Conservation (phyloP, 1,284 basidiomycete genomes). For the Ganoderma resinaceum region DNA sequence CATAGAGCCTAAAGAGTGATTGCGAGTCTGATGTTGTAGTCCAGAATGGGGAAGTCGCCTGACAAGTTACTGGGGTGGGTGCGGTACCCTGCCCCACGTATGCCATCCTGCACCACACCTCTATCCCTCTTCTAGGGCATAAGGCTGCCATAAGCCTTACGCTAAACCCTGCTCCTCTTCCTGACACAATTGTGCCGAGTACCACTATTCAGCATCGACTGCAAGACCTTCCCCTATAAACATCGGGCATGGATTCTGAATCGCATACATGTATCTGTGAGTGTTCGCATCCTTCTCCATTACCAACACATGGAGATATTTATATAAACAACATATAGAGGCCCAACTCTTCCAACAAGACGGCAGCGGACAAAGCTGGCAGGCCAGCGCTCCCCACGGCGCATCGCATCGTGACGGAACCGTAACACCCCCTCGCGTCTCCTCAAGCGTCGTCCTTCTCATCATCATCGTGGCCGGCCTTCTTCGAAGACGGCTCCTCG, state of each 20-base stretch:
- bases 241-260: background rate
- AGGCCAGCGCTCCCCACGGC: background rate
- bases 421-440: background rate
- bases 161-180: no score
- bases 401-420: background rate
- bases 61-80: background rate
- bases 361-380: background rate
- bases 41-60: background rate
- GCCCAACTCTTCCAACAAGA: background rate
- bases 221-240: background rate
- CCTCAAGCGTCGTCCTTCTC: background rate
- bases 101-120: background rate
- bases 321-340: background rate
- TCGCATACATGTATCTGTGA: background rate
- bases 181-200: background rate
- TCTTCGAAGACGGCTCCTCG: conserved; percentile 1
- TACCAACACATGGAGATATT: background rate
- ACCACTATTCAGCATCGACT: background rate
- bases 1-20: background rate
- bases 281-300: background rate
- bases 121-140: background rate
- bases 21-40: background rate
- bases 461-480: background rate
- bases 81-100: background rate
- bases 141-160: background rate